Conservation (phyloP, 2,329 filamentous ascomycete genomes). For the Orbilia quercus region DNA sequence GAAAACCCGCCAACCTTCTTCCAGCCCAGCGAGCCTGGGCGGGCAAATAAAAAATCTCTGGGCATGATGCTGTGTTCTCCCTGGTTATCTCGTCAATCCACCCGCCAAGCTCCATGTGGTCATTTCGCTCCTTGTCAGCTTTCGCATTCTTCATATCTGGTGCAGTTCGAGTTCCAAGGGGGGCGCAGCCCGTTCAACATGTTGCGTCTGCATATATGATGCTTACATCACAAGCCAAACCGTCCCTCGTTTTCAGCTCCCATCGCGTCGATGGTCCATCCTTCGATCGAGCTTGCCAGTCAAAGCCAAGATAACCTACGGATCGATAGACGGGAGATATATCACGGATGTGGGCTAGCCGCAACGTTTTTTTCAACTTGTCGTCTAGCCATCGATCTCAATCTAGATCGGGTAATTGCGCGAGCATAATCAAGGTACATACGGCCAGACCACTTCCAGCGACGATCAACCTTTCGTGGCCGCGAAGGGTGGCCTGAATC, state of each 20-base stretch:
- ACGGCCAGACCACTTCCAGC: no score
- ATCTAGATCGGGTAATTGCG: slow-evolving; percentile 22
- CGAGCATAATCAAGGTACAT: slow-evolving; percentile 44
- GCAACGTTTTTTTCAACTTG: slow-evolving; percentile 4
- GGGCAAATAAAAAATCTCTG: slow-evolving; percentile 6
- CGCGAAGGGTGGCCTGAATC: slow-evolving; percentile 1
- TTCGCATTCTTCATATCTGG: not conserved
- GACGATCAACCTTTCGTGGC: not conserved
- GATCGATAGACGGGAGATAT: no score
- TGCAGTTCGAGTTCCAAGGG: slow-evolving; percentile 8
- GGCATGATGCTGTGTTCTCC: slow-evolving; percentile 5
- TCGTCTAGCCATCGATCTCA: not conserved
- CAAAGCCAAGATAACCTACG: slow-evolving; percentile 11
- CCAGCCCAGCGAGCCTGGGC: slow-evolving; percentile 26
- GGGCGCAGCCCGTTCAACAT: slow-evolving; percentile 36
- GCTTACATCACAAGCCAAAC: no score
- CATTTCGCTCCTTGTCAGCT: not conserved
- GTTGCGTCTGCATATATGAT: slow-evolving; percentile 15
- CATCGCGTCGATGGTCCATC: no score
- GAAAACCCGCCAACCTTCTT: slow-evolving; percentile 18
- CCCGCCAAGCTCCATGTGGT: not conserved
- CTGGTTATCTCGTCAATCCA: slow-evolving; percentile 1
- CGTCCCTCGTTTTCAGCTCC: no score
- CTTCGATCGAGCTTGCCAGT: no score
- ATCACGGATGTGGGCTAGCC: slow-evolving; percentile 4